Percentiles rank a stretch among this genome's conserved stretches.
These are phyloP conservation scores for Leccinum boreale DNA, from an alignment of 768 basidiomycete species.

Conservation along the genomic window DNA sequence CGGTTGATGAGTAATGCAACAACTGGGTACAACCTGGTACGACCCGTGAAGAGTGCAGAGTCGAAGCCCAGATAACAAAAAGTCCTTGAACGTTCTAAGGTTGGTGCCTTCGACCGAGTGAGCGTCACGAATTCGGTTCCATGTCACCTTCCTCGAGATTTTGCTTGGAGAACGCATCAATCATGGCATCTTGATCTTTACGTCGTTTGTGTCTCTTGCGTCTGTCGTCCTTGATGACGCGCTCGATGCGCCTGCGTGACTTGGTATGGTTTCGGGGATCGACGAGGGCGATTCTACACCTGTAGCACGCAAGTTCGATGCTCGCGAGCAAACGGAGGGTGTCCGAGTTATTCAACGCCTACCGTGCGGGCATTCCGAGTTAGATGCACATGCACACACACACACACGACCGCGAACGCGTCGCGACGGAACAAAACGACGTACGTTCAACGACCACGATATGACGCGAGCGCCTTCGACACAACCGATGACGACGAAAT, in stretches of 20 bases:
- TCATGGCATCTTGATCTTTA: slow-evolving; percentile 80
- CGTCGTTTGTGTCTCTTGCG: slow-evolving; percentile 76
- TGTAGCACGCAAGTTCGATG: slow-evolving; percentile 82
- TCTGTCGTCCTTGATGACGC: slow-evolving; percentile 83
- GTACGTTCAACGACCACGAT: slow-evolving; percentile 83
- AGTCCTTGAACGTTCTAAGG: slow-evolving; percentile 11
- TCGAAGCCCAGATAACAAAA: slow-evolving; percentile 7
- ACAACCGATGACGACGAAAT: slow-evolving; percentile 81
- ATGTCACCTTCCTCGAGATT: slow-evolving; percentile 33
- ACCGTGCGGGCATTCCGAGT: slow-evolving; percentile 6
- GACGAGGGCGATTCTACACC: slow-evolving; percentile 61
- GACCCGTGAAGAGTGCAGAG: slow-evolving; percentile 1
- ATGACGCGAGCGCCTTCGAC: slow-evolving; percentile 71
- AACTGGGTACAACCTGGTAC: slow-evolving; percentile 11
- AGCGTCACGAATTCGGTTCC: slow-evolving; percentile 25
- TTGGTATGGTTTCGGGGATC: slow-evolving; percentile 68
- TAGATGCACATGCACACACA: slow-evolving; percentile 4
- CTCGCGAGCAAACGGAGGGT: slow-evolving; percentile 78
- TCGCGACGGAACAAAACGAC: slow-evolving; percentile 19
- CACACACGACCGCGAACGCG: neutral
- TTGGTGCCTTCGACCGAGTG: slow-evolving; percentile 1
- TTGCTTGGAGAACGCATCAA: slow-evolving; percentile 70
- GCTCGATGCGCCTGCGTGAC: slow-evolving; percentile 67
- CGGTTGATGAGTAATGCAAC: slow-evolving; percentile 24
- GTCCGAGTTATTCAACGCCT: slow-evolving; percentile 83